Conservation (phyloP, 352 stramenopile genomes). For the Globisporangium cylindrosporum region DNA sequence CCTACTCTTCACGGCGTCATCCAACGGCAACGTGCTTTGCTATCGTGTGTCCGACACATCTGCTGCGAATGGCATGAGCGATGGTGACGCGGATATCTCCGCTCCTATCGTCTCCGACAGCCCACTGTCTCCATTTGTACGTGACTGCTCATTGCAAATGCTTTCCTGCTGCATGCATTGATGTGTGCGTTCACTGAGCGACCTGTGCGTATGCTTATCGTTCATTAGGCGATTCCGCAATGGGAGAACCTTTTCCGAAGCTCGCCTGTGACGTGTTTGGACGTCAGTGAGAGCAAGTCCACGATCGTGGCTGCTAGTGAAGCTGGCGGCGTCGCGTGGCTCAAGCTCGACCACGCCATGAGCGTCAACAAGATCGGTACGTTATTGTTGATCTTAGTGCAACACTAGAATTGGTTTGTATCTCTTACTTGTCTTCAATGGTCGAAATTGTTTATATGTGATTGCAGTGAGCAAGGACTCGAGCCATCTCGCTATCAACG, state of each 20-base stretch:
- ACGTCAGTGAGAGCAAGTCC: conserved; percentile 42
- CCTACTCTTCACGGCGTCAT: conserved; percentile 60
- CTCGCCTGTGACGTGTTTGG: conserved; percentile 48
- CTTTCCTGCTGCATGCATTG: neutral
- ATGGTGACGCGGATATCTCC: conserved; percentile 14
- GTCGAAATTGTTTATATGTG: neutral
- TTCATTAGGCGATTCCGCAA: conserved; percentile 36
- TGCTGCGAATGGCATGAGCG: conserved; percentile 15
- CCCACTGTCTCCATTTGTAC: conserved; percentile 14
- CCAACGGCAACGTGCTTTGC: conserved; percentile 43
- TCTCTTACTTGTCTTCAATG: neutral
- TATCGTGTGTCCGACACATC: conserved; percentile 34
- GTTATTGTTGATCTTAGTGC: neutral
- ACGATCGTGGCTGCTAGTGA: conserved; percentile 56
- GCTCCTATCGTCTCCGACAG: neutral
- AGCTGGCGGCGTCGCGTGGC: conserved; percentile 57
- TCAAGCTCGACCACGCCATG: conserved; percentile 54
- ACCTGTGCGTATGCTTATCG: neutral
- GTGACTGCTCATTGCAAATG: neutral
- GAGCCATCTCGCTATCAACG: conserved; percentile 55
- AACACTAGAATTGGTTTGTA: neutral
- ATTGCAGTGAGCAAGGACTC: conserved; percentile 43
- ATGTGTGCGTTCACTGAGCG: neutral
- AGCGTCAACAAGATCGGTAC: conserved; percentile 55
- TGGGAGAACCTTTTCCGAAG: conserved; percentile 55